phyloP scores from a whole-genome alignment of 257 asterid species.

The Phtheirospermum japonicum region DNA sequence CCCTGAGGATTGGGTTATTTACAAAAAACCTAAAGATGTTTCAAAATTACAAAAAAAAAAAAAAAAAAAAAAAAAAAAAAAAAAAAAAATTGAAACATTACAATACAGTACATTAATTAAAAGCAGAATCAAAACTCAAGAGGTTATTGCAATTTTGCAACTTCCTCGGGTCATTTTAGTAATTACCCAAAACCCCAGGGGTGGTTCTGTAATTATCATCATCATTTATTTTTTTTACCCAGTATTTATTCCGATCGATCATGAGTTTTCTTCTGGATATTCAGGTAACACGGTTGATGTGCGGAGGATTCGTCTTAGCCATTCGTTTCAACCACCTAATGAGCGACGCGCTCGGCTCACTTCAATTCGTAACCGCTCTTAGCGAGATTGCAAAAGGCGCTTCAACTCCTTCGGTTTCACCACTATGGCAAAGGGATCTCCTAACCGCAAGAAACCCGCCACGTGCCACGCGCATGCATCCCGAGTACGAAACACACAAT shows the following conservation, averaged over 20 bases:
- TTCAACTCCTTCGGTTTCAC: conserved; percentile 39
- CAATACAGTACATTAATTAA: too few species aligned
- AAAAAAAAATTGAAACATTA: too few species aligned
- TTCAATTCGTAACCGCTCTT: conserved; percentile 49
- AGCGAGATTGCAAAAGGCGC: conserved; percentile 55
- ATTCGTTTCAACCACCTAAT: conserved; percentile 55
- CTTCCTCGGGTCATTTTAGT: too few species aligned
- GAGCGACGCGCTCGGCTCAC: conserved; percentile 44
- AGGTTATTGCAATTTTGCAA: too few species aligned
- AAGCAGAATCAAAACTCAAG: too few species aligned
- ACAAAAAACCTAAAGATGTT: too few species aligned
- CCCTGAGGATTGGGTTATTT: too few species aligned
- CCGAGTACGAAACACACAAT: conserved; percentile 44
- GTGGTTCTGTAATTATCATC: too few species aligned
- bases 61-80: too few species aligned
- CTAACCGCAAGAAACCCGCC: conserved; percentile 43
- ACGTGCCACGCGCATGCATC: conserved; percentile 35
- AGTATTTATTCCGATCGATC: not conserved
- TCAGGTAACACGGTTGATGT: conserved; percentile 61
- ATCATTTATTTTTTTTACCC: not conserved
- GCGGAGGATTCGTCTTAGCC: conserved; percentile 57
- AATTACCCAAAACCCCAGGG: too few species aligned
- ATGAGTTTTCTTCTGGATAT: not conserved
- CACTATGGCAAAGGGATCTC: conserved; percentile 56
- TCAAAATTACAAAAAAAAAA: too few species aligned